These are phyloP conservation scores for Candida silvatica DNA, from an alignment of 805 yeast species.

Conservation along the genomic window DNA sequence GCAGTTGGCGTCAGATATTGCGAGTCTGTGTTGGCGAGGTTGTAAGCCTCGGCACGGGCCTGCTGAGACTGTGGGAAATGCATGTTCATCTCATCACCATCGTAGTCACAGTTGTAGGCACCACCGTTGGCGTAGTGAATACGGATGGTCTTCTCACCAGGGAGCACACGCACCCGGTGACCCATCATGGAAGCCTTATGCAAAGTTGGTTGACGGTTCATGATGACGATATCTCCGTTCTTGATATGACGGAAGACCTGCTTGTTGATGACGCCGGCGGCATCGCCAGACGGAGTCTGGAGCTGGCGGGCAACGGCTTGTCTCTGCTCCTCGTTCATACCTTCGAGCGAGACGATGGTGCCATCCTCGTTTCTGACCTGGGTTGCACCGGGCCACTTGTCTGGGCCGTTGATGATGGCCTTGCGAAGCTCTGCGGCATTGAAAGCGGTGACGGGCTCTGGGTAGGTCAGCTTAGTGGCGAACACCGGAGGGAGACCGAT, in stretches of 20 bases:
- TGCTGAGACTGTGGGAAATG: constrained; percentile 98
- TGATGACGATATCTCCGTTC: constrained; percentile 89
- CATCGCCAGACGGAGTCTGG: constrained; percentile 64
- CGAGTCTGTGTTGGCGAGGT: constrained; percentile 93
- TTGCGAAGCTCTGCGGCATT: constrained; percentile 85
- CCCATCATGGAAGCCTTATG: constrained; percentile 99
- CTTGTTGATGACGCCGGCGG: constrained; percentile 58
- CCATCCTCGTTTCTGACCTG: constrained; percentile 97
- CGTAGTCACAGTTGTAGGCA: constrained; percentile 98
- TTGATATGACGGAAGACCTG: constrained; percentile 92
- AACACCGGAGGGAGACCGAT: constrained; percentile 99
- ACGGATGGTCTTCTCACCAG: constrained; percentile 94
- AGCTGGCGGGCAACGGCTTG: constrained; percentile 92
- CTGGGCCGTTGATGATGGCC: constrained; percentile 97
- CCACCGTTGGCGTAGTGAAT: constrained; percentile 98
- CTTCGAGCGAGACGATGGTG: constrained; percentile 65
- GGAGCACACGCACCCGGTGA: constrained; percentile 92
- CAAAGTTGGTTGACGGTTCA: constrained; percentile 99
- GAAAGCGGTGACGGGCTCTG: constrained; percentile 94
- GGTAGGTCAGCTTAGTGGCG: constrained; percentile 91
- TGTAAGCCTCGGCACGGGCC: constrained; percentile 92
- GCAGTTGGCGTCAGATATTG: constrained; percentile 98
- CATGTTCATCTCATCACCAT: constrained; percentile 99
- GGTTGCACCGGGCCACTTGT: constrained; percentile 97
- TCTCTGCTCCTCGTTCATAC: constrained; percentile 90